phyloP scores from a whole-genome alignment of 495 filamentous ascomycete species.

The Talaromyces proteolyticus region DNA sequence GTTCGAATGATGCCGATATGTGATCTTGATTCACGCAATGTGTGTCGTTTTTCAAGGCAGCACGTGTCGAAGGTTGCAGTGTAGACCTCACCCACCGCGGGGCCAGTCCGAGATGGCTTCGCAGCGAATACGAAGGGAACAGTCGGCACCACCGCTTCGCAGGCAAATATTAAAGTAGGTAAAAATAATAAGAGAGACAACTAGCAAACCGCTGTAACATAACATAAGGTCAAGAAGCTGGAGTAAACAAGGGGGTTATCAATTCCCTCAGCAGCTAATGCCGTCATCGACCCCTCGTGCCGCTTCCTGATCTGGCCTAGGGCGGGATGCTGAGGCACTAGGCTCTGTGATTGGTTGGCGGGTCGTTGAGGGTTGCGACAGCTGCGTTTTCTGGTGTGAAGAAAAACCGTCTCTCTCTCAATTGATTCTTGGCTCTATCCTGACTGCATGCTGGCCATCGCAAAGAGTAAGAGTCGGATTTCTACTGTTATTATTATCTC shows the following conservation, averaged over 20 bases:
- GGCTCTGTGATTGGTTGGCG: too few species aligned
- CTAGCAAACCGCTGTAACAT: too few species aligned
- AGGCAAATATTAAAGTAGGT: not conserved
- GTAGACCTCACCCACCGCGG: too few species aligned
- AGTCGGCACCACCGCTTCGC: not conserved
- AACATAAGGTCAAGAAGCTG: too few species aligned
- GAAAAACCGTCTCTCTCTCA: constrained; percentile 23
- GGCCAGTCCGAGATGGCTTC: too few species aligned
- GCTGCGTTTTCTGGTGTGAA: too few species aligned
- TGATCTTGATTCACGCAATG: too few species aligned
- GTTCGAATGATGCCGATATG: too few species aligned
- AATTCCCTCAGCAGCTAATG: not conserved
- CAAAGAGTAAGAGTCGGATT: not conserved
- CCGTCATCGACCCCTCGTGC: not conserved
- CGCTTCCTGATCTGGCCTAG: not conserved
- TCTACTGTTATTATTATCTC: not conserved
- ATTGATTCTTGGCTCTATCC: constrained; percentile 35
- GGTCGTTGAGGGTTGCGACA: too few species aligned
- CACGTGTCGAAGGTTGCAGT: too few species aligned
- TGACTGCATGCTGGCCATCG: not conserved
- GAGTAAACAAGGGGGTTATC: not conserved
- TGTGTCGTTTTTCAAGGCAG: too few species aligned
- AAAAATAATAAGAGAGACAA: not conserved
- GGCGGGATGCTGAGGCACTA: not conserved
- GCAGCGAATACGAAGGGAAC: too few species aligned